A percentile compares a stretch with the other conserved stretches of the same genome.
These are phyloP conservation scores for Chaetomium strumarium DNA, from an alignment of 2,329 filamentous ascomycete genomes.

Conservation along the genomic window DNA sequence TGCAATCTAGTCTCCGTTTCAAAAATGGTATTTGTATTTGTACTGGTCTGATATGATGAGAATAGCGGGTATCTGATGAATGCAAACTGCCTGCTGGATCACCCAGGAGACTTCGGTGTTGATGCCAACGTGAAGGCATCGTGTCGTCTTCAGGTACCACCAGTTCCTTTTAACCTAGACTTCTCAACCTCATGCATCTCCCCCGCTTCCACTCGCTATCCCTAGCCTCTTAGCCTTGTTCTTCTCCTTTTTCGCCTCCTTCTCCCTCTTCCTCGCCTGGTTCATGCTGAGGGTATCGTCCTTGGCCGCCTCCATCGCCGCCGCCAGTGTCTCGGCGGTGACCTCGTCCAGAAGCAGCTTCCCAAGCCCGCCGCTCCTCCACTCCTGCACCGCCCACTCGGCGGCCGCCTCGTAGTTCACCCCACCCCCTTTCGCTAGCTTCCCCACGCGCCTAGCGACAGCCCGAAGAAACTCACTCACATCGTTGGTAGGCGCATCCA, in stretches of 20 bases:
- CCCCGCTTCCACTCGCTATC: background rate
- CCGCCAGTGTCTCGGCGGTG: constrained; percentile 48
- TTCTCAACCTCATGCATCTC: background rate
- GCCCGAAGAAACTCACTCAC: constrained; percentile 64
- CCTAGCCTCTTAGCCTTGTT: constrained; percentile 27
- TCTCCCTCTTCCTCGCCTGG: constrained; percentile 63
- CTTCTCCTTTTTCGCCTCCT: constrained; percentile 46
- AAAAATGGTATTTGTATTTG: constrained; percentile 3
- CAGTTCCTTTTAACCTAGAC: too few relatives aligned
- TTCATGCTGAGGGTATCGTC: constrained; percentile 54
- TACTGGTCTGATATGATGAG: background rate
- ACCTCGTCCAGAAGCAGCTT: constrained; percentile 76
- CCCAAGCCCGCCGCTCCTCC: constrained; percentile 71
- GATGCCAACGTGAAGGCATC: too few relatives aligned
- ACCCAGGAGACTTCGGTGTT: too few relatives aligned
- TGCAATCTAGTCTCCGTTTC: background rate
- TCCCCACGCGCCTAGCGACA: constrained; percentile 69
- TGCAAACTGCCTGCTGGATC: background rate
- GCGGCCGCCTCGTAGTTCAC: constrained; percentile 69
- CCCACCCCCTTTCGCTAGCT: constrained; percentile 65
- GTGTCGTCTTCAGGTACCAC: too few relatives aligned
- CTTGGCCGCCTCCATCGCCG: constrained; percentile 41
- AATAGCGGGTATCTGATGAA: constrained; percentile 4
- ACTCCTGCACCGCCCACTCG: constrained; percentile 73
- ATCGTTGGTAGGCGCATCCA: constrained; percentile 71